Conservation (phyloP, 2,329 filamentous ascomycete genomes). For the Trichoderma atrobrunneum region DNA sequence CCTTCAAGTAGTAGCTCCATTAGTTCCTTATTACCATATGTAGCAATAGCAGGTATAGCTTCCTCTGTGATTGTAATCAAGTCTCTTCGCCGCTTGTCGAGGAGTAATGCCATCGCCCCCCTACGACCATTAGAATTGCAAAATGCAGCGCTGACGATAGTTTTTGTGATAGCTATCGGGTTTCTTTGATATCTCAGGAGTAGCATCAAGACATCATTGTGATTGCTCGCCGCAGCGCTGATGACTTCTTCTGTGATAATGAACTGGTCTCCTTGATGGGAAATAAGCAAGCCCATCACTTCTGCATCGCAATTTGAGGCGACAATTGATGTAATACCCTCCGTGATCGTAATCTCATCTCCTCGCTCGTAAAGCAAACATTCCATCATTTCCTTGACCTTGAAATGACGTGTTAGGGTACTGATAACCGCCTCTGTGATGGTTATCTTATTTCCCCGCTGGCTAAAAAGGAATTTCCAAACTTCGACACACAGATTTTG, state of each 20-base stretch:
- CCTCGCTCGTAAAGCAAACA: background rate
- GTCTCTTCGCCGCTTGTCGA: background rate
- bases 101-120: no score
- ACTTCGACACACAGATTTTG: constrained; percentile 17
- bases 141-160: no score
- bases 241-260: no score
- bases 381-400: no score
- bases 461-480: constrained; percentile 14
- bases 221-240: no score
- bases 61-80: background rate
- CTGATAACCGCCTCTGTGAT: no score
- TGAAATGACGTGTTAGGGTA: no score
- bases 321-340: constrained; percentile 5
- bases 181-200: background rate
- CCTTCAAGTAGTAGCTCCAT: constrained; percentile 17
- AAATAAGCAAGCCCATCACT: no score
- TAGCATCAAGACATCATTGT: background rate
- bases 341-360: constrained; percentile 15
- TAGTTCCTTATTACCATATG: background rate
- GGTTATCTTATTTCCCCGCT: background rate
- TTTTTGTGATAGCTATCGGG: no score
- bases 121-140: no score
- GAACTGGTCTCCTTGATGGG: no score
- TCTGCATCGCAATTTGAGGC: background rate
- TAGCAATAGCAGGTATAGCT: background rate